Evolutionary conservation across 2,329 filamentous ascomycete species (phyloP), one percentile per base, ranked within the genome.

Genomic region (Albophoma yamanashiensis): DNA sequence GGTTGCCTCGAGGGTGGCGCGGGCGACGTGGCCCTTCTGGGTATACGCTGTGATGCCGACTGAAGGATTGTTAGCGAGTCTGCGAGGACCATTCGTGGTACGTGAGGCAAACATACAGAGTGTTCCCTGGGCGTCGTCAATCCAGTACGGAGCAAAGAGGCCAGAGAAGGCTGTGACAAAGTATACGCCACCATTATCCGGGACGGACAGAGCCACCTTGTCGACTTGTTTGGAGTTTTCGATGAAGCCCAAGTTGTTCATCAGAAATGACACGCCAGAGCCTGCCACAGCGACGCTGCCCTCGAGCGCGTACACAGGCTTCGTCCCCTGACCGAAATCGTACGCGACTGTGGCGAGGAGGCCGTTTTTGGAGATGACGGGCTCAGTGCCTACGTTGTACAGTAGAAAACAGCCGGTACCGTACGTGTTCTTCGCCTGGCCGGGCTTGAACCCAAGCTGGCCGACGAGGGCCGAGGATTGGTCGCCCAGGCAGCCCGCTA

Each of bases 111-210:
- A 77, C 82, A 75, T 77, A 86, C 83, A 92, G 60, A 94, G 85
- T 6, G 92, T 96, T 61, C 92, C 92, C 72, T 92, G 89, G 25
- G 91, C 91, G 74, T 95, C 90, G 70, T 96, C 91, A 63, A 96
- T 93, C 92, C 92, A 96, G 74, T 96, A 96, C 0, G 92, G 92
- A 1, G 92, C 92, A 71, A 96, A 96, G 3, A 96, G 81, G 59
- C 92, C 92, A 72, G 88, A 92, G 71, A 96, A 96, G 1, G 92
- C 92, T 3, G 92, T 96, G 62, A 96, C 92, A 67, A 96, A 87
- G 22, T 92, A 84, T 59, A 92, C 88, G 9, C 92, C 92, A 59
- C 91, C 92, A 62, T 89, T 95, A 72, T 96, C 88, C 2, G 76
- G 67, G 9, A 85, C 82, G 0, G 76, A 78, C 67, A 76, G 74